Evolutionary conservation across 805 yeast species (phyloP).

Genomic region (Candida railenensis): DNA sequence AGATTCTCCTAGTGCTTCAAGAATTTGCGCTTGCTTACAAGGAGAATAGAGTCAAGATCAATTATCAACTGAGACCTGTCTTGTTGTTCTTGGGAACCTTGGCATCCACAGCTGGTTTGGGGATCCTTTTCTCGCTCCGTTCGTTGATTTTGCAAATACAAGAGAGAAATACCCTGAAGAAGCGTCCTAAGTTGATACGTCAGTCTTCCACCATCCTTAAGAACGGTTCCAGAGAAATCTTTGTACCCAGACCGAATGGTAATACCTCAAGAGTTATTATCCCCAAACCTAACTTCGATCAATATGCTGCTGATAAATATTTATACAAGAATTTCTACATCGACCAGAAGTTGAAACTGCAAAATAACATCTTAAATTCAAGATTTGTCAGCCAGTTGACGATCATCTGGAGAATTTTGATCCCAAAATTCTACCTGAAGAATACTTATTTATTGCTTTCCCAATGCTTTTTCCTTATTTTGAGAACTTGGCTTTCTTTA

Average conservation of each 20-base stretch:
- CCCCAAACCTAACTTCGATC: constrained; percentile 47
- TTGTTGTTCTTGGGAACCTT: constrained; percentile 39
- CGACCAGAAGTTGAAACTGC: constrained; percentile 28
- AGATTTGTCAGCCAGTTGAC: constrained; percentile 69
- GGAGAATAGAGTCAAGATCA: constrained; percentile 36
- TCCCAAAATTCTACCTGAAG: constrained; percentile 71
- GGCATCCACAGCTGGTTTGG: constrained; percentile 40
- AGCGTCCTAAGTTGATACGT: constrained; percentile 37
- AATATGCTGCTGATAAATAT: constrained; percentile 55
- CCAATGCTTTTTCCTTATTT: constrained; percentile 71
- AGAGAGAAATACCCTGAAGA: constrained; percentile 26
- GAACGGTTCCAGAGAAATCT: constrained; percentile 47
- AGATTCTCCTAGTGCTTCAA: constrained; percentile 29
- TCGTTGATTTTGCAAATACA: constrained; percentile 27
- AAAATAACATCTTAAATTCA: constrained; percentile 46
- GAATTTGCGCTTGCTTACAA: constrained; percentile 36
- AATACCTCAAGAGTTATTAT: constrained; percentile 41
- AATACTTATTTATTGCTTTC: constrained; percentile 64
- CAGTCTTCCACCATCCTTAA: constrained; percentile 42
- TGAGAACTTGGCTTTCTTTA: constrained; percentile 85
- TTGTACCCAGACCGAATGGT: constrained; percentile 42
- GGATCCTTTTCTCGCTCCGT: constrained; percentile 30
- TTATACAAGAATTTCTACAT: constrained; percentile 47
- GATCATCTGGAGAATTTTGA: constrained; percentile 76
- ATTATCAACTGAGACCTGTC: constrained; percentile 43